Evolutionary conservation across 1,139 yeast genomes (phyloP), one percentile per base, ranked within the genome.

Genomic region (Suhomyces yuchorum): DNA sequence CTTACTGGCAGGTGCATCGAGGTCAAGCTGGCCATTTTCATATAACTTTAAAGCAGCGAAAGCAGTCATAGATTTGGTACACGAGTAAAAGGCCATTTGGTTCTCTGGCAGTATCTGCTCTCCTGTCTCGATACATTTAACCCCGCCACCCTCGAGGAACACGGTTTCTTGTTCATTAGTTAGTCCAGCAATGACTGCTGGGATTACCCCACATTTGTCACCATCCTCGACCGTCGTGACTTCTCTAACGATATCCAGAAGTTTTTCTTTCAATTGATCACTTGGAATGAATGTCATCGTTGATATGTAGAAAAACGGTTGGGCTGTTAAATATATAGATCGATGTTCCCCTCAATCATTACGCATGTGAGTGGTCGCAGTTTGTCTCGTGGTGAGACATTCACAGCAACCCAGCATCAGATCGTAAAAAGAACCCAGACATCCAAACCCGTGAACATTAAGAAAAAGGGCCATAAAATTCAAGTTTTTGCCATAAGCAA

Each of bases 61-160:
- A 0, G 77, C 69, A 2, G 82, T 76, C 47, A 78, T 58, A 3
- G 78, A 58, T 55, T 81, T 81, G 12, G 84, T 76, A 48, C 80
- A 74, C 12, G 83, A 77, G 39, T 71, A 80, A 41, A 62, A 64
- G 48, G 74, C 65, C 50, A 75, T 64, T 14, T 67, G 55, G 38
- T 67, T 60, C 38, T 76, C 74, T 8, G 30, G 14, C 15, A 15
- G 19, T 8, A 53, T 47, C 2, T 52, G 48, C 6, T 40, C 50
- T 1, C 42, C 46, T 6, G 52, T 42, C 4, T 61, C 57, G 6
- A 62, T 32, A 39, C 57, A 56, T 37, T 55, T 56, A 5, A 60
- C 55, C 1, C 75, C 75, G 12, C 55, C 54, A 9, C 63, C 58
- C 23, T 61, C 59, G 28, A 66, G 55, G 47, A 66, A 68, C 1